Percentiles rank a stretch among this genome's conserved stretches.
Evolutionary conservation across 495 filamentous ascomycete species (phyloP).

Genomic region (Immersiella caudata): DNA sequence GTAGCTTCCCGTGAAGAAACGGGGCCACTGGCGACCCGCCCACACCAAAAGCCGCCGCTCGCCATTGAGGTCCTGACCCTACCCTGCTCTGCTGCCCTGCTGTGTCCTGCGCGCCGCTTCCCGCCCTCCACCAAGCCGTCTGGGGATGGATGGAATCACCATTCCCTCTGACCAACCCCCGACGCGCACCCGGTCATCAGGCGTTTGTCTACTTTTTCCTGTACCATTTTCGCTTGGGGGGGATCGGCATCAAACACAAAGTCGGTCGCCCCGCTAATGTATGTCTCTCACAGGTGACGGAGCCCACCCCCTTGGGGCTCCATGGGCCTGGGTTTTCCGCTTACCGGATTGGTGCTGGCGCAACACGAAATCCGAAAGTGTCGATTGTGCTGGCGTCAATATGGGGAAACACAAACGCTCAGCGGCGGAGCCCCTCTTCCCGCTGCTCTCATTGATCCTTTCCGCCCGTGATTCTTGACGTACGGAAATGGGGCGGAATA

Average conservation of each 20-base stretch:
- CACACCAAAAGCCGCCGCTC: not conserved
- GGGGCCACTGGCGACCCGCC: not conserved
- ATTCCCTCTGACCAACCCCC: slow-evolving; percentile 9
- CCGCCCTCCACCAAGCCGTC: not conserved
- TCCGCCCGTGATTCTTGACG: not conserved
- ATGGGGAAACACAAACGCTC: not conserved
- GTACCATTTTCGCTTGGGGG: not conserved
- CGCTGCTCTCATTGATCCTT: not conserved
- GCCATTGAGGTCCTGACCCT: too few species aligned
- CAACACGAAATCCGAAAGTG: slow-evolving; percentile 8
- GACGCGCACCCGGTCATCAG: not conserved
- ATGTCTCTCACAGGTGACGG: not conserved
- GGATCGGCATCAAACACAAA: not conserved
- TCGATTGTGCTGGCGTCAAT: slow-evolving; percentile 1
- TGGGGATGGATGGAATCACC: not conserved
- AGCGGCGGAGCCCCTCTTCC: not conserved
- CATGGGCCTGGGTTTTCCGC: slow-evolving; percentile 5
- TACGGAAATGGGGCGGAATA: not conserved
- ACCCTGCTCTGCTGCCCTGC: too few species aligned
- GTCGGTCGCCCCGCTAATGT: slow-evolving; percentile 15
- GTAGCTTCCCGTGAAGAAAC: not conserved
- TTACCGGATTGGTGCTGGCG: slow-evolving; percentile 18
- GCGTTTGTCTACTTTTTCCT: not conserved
- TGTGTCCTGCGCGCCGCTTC: not conserved
- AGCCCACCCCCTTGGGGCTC: not conserved